Evolutionary conservation across 1,139 yeast genomes (phyloP).

Genomic region (Pichia norvegensis): DNA sequence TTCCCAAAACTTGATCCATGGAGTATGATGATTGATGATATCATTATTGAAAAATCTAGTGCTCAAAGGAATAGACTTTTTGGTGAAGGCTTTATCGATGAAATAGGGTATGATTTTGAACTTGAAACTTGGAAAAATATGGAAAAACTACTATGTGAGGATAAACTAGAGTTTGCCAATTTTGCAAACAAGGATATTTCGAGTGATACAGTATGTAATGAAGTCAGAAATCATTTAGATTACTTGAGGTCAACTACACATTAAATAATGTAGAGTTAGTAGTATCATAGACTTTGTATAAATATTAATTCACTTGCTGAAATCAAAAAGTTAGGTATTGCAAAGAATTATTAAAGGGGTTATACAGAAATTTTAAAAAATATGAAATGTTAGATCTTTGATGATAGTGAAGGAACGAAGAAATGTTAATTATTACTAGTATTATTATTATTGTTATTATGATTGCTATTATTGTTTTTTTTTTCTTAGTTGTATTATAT

Average conservation of each 20-base stretch:
- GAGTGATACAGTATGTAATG: slow-evolving; percentile 33
- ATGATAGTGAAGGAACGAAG: too few species aligned
- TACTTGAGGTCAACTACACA: slow-evolving; percentile 31
- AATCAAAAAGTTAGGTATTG: too few species aligned
- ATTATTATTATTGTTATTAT: too few species aligned
- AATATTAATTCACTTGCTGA: neutral
- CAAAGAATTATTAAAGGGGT: too few species aligned
- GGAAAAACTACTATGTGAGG: slow-evolving; percentile 50
- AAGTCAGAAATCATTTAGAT: slow-evolving; percentile 39
- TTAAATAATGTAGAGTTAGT: neutral
- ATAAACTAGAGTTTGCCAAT: slow-evolving; percentile 37
- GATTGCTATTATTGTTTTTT: too few species aligned
- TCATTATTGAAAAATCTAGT: slow-evolving; percentile 12
- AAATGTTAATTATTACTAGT: too few species aligned
- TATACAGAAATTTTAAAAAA: too few species aligned
- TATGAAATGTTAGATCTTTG: too few species aligned
- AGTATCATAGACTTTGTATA: neutral
- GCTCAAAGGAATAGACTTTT: slow-evolving; percentile 20
- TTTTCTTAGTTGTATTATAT: too few species aligned
- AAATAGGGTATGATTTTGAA: slow-evolving; percentile 54
- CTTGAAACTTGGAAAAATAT: slow-evolving; percentile 52
- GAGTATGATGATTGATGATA: slow-evolving; percentile 17
- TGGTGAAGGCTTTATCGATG: slow-evolving; percentile 40
- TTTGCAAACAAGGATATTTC: slow-evolving; percentile 36
- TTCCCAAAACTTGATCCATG: slow-evolving; percentile 27